Evolutionary conservation across 2,329 filamentous ascomycete species (phyloP).

Genomic region (Fusarium sp.): DNA sequence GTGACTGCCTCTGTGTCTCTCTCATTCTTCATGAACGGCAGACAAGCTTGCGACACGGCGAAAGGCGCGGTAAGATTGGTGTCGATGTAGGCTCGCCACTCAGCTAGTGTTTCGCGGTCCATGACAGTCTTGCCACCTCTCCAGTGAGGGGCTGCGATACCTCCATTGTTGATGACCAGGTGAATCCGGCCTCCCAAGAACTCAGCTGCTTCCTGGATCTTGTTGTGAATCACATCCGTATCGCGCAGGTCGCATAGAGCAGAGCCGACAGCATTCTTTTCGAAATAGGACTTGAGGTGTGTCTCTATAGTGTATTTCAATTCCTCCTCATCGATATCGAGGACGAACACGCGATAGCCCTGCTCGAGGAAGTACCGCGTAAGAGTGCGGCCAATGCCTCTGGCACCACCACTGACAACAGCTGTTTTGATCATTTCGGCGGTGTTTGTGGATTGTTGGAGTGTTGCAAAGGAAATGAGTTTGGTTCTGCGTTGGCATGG

Average conservation of each 20-base stretch:
- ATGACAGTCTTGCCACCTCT: slow-evolving; percentile 21
- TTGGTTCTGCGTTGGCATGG: rapidly evolving
- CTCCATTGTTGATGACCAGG: slow-evolving; percentile 23
- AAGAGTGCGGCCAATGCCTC: slow-evolving; percentile 13
- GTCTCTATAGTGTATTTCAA: slow-evolving; percentile 11
- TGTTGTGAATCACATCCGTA: slow-evolving; percentile 6
- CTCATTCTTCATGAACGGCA: slow-evolving; percentile 25
- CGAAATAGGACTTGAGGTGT: slow-evolving; percentile 16
- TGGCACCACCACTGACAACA: slow-evolving; percentile 16
- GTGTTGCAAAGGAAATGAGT: not conserved
- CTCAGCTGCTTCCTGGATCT: slow-evolving; percentile 16
- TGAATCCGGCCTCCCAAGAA: slow-evolving; percentile 8
- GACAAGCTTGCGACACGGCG: slow-evolving; percentile 16
- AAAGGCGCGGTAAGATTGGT: slow-evolving; percentile 19
- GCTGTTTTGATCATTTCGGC: slow-evolving; percentile 4
- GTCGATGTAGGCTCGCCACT: slow-evolving; percentile 18
- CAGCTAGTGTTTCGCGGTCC: slow-evolving; percentile 3
- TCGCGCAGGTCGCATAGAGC: slow-evolving; percentile 9
- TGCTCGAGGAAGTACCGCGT: slow-evolving; percentile 18
- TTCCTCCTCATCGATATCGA: slow-evolving; percentile 23
- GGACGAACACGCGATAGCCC: slow-evolving; percentile 12
- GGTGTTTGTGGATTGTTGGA: not conserved
- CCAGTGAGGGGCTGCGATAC: slow-evolving; percentile 23
- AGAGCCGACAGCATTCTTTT: not conserved
- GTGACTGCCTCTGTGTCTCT: slow-evolving; percentile 5